Evolutionary conservation across 257 asterid species (phyloP).

Genomic region (Verbascum thapsus): DNA sequence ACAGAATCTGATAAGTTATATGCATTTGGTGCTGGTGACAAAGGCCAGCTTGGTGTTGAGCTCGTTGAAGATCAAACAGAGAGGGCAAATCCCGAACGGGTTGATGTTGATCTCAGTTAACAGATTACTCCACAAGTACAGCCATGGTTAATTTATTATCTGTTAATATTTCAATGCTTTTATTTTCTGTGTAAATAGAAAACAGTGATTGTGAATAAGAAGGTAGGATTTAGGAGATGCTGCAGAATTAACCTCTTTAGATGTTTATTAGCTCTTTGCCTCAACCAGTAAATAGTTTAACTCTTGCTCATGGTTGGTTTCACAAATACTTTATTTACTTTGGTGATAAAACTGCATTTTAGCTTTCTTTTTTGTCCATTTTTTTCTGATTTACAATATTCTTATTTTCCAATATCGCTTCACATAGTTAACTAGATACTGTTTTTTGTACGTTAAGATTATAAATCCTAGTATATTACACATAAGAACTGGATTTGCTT

Average conservation of each 20-base stretch:
- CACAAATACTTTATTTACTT: constrained; percentile 27
- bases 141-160: constrained; percentile 12
- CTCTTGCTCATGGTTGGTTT: constrained; percentile 26
- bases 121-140: constrained; percentile 11
- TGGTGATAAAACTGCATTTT: constrained; percentile 15
- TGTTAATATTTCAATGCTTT: constrained; percentile 39
- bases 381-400: no score
- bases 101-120: constrained; percentile 73
- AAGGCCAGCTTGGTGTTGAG: constrained; percentile 93
- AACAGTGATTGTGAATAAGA: constrained; percentile 51
- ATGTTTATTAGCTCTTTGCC: constrained; percentile 47
- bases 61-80: constrained; percentile 66
- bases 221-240: constrained; percentile 48
- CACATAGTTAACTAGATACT: no score
- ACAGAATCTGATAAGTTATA: constrained; percentile 86
- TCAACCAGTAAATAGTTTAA: constrained; percentile 38
- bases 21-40: constrained; percentile 96
- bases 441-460: no score
- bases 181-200: constrained; percentile 46
- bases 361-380: no score
- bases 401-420: no score
- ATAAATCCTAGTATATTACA: no score
- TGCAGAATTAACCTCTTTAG: constrained; percentile 46
- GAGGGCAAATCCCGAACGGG: constrained; percentile 79
- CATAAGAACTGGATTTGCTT: no score